Conservation (phyloP, 768 basidiomycete species). For the Termitomyces sp. region DNA sequence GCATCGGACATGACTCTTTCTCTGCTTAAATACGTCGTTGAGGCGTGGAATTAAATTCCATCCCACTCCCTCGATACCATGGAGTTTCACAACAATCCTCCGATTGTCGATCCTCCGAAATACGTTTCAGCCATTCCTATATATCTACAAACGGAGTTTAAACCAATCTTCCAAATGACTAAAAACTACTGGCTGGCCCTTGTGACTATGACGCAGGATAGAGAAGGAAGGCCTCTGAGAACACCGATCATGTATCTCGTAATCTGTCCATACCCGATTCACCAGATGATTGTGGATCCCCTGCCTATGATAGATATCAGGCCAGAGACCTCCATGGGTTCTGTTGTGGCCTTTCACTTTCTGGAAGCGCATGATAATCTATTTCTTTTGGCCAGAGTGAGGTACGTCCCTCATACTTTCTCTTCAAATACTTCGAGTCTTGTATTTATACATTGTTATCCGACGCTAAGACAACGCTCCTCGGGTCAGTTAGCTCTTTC, state of each 20-base stretch:
- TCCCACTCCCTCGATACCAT: neutral
- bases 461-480: neutral
- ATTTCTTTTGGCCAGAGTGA: neutral
- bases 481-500: neutral
- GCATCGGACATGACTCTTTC: neutral
- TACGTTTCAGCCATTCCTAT: neutral
- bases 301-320: neutral
- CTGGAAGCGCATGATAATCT: neutral
- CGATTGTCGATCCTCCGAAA: neutral
- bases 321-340: neutral
- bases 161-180: neutral
- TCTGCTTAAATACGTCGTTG: neutral
- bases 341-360: conserved; percentile 1
- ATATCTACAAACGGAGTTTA: neutral
- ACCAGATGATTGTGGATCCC: neutral
- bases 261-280: neutral
- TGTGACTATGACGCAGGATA: neutral
- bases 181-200: neutral
- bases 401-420: neutral
- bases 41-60: neutral
- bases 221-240: neutral
- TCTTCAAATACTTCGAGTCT: neutral
- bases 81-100: neutral
- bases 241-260: neutral
- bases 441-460: neutral